Evolutionary conservation across 2,329 filamentous ascomycete species (phyloP), one percentile per base, ranked within the genome.

Genomic region (Trematosphaeria pertusa): DNA sequence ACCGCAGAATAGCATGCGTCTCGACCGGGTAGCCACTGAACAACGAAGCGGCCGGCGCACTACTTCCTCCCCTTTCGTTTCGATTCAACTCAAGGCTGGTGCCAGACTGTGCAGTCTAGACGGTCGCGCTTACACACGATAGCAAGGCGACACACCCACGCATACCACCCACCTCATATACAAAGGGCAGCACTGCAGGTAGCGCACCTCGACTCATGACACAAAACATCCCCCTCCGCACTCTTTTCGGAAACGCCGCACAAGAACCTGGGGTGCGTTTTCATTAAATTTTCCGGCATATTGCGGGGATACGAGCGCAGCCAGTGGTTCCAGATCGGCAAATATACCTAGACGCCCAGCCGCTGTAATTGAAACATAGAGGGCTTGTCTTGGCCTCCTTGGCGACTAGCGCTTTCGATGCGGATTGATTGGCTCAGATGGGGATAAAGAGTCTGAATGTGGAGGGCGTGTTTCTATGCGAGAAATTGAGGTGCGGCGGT

Each of bases 171-270:
- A 28, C 7, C 8, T 28, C 12, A 12, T 12, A 28, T 28, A 28
- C 12, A 28, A 28, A 44, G 41, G 40, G 40, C 46, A 49, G 46
- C 46, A 49, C 22, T 49, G 40, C 46, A 49, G 22, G 19, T 4
- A 24, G 9, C 6, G 12, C 22, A 26, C 12, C 11, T 28, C 12
- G 17, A 11, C 46, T 35, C 46, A 36, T 40, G 36, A 31, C 19
- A 20, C 37, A 18, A 19, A 18, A 8, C 34, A 8, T 8, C 20
- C 8, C 17, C 26, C 35, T 40, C 35, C 46, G 35, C 24, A 14
- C 46, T 31, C 26, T 14, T 33, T 40, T 20, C 18, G 36, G 17
- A n/a, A 32, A 10, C 40, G n/a, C 17, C 36, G 33, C 6, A 12
- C 24, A 15, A 18, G 18, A 37, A 40, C 34, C 45, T 33, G 45